Evolutionary conservation across 1,284 basidiomycete genomes (phyloP).

Genomic region (Agaricales sp.): DNA sequence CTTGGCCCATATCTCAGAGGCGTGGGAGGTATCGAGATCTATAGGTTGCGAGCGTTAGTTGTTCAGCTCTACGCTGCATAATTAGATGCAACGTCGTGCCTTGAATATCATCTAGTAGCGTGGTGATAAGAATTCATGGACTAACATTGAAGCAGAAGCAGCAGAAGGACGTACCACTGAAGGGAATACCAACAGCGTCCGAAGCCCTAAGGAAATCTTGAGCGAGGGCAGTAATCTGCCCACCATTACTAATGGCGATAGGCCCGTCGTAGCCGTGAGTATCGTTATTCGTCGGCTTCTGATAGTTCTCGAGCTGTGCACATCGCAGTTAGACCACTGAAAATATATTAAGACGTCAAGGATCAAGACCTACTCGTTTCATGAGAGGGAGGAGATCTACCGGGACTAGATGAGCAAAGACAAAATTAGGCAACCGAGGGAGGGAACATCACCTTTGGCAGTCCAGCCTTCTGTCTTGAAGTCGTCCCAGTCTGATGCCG

Average conservation of each 20-base stretch:
- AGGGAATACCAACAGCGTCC: slow-evolving; percentile 53
- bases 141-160: background rate
- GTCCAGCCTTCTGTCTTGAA: slow-evolving; percentile 66
- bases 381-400: slow-evolving; percentile 59
- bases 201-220: slow-evolving; percentile 61
- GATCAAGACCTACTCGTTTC: slow-evolving; percentile 45
- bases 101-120: slow-evolving; percentile 56
- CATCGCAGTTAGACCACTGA: slow-evolving; percentile 4
- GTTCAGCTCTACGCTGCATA: background rate
- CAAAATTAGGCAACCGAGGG: slow-evolving; percentile 4
- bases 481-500: slow-evolving; percentile 67
- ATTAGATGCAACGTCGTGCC: slow-evolving; percentile 19
- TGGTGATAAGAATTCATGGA: too few species aligned
- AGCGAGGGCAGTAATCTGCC: slow-evolving; percentile 47
- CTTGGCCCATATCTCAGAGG: slow-evolving; percentile 66
- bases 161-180: slow-evolving; percentile 38
- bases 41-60: background rate
- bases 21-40: slow-evolving; percentile 54
- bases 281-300: slow-evolving; percentile 50
- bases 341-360: background rate
- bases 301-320: slow-evolving; percentile 59
- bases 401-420: background rate
- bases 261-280: slow-evolving; percentile 63
- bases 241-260: slow-evolving; percentile 61
- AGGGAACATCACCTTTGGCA: slow-evolving; percentile 35